phyloP scores from a whole-genome alignment of 768 basidiomycete species.

The Boletus pseudo-olivaceus region DNA sequence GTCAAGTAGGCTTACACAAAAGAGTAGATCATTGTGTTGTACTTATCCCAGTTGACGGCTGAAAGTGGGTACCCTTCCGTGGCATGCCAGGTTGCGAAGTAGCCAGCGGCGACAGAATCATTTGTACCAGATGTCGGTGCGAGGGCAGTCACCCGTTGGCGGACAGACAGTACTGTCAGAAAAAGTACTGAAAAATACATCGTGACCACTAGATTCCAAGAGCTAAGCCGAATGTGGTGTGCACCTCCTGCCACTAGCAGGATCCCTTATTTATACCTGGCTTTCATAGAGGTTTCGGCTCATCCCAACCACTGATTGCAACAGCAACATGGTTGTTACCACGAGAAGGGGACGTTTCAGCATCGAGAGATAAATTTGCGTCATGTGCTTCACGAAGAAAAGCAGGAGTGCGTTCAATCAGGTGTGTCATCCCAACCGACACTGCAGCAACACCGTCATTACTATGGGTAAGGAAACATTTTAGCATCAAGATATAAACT shows the following conservation, averaged over 20 bases:
- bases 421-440: background rate
- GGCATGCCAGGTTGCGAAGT: conserved; percentile 70
- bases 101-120: conserved; percentile 44
- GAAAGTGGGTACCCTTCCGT: conserved; percentile 47
- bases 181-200: conserved; percentile 4
- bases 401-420: background rate
- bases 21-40: conserved; percentile 64
- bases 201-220: background rate
- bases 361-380: conserved; percentile 10
- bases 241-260: background rate
- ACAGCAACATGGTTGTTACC: conserved; percentile 47
- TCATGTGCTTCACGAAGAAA: conserved; percentile 19
- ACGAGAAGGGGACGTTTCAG: background rate
- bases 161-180: conserved; percentile 3
- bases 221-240: background rate
- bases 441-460: background rate
- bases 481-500: background rate
- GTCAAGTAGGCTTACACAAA: conserved; percentile 47
- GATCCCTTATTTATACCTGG: conserved; percentile 6
- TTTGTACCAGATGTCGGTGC: background rate
- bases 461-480: background rate
- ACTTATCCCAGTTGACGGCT: conserved; percentile 65
- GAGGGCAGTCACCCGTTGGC: background rate
- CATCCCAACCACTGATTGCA: conserved; percentile 65
- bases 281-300: background rate